A percentile compares a stretch with the other conserved stretches of the same genome.
Conservation (phyloP, 306 rosid species). For the Erythrophleum fordii region DNA sequence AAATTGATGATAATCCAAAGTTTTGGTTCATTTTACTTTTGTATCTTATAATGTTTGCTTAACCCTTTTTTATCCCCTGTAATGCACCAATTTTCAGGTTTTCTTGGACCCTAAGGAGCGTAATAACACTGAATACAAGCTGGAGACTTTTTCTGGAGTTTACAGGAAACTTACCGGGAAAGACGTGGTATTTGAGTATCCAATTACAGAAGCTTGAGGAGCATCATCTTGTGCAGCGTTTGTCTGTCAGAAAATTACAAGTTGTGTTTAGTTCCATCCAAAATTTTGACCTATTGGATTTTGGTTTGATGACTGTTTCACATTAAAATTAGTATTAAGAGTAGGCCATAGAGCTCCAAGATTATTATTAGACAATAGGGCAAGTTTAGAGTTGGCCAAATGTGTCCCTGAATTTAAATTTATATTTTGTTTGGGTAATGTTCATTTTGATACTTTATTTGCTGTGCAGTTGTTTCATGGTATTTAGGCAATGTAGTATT, state of each 20-base stretch:
- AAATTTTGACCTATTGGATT: conserved; percentile 18
- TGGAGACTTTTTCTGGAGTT: conserved; percentile 61
- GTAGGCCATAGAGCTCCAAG: not conserved
- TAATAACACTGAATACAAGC: conserved; percentile 62
- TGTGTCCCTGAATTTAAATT: conserved; percentile 1
- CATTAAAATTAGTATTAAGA: not conserved
- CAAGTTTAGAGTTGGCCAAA: not conserved
- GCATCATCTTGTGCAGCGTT: not conserved
- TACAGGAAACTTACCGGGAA: conserved; percentile 61
- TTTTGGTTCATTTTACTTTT: not conserved
- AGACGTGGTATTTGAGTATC: conserved; percentile 61
- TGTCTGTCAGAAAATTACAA: conserved; percentile 4
- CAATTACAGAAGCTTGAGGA: conserved; percentile 47
- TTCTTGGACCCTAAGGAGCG: conserved; percentile 63
- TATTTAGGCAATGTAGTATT: not conserved
- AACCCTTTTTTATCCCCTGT: not conserved
- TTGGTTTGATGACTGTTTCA: conserved; percentile 3
- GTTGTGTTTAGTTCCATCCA: not conserved
- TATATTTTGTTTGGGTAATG: not conserved
- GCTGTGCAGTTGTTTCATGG: not conserved
- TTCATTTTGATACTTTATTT: not conserved
- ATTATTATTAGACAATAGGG: not conserved
- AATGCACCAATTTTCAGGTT: conserved; percentile 35
- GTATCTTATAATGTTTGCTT: not conserved
- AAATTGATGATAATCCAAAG: not conserved